phyloP scores from a whole-genome alignment of 2,329 filamentous ascomycete genomes.

The Penicillium occitanis region DNA sequence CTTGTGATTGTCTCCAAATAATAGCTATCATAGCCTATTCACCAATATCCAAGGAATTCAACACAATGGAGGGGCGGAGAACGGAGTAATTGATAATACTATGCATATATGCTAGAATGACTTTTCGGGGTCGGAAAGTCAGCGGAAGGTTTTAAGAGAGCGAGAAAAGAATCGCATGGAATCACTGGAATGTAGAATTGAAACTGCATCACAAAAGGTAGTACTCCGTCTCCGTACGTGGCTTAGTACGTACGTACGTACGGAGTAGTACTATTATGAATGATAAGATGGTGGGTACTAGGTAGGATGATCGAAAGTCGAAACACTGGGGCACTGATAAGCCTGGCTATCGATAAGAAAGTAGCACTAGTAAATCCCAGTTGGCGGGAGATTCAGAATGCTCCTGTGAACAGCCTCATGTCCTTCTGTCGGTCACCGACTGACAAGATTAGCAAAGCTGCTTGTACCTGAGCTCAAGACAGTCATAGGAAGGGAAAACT shows the following conservation, averaged over 20 bases:
- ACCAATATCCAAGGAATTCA: not conserved
- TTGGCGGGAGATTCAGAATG: not conserved
- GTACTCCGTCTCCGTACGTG: slow-evolving; percentile 2
- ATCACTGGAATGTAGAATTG: not conserved
- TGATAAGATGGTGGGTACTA: not conserved
- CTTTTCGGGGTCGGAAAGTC: not conserved
- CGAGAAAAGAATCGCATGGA: not conserved
- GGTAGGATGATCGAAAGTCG: not conserved
- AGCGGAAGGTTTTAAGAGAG: not conserved
- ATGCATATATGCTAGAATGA: not conserved
- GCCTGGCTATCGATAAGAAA: slow-evolving; percentile 4
- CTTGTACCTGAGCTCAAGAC: not conserved
- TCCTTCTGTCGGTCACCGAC: not conserved
- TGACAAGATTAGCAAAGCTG: not conserved
- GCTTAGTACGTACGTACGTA: not conserved
- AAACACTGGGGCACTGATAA: not conserved
- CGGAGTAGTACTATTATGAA: not conserved
- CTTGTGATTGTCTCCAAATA: not conserved
- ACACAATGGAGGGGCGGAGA: not conserved
- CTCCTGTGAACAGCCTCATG: not conserved
- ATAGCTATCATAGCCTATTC: not conserved
- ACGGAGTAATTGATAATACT: not conserved
- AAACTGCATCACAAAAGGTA: slow-evolving; percentile 4
- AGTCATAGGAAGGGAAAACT: not conserved
- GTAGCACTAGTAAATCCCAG: not conserved